Evolutionary conservation across 2,329 filamentous ascomycete genomes (phyloP).

Genomic region (Alternaria ethzedia): DNA sequence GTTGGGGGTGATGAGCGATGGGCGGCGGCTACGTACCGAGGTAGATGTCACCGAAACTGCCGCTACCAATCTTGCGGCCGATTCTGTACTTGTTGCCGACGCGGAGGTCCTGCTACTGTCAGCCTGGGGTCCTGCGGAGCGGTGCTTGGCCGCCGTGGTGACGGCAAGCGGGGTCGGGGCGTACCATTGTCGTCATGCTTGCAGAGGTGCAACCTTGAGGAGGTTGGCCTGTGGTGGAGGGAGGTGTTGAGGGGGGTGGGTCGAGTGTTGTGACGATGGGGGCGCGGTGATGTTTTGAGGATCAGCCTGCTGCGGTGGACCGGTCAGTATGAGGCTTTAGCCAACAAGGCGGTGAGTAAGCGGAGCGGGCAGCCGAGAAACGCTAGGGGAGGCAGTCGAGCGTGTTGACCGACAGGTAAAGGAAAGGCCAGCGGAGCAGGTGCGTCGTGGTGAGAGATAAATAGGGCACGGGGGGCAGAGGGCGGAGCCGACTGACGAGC

Average conservation of each 20-base stretch:
- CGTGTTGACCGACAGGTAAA: constrained; percentile 22
- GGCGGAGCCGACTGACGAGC: constrained; percentile 32
- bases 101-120: constrained; percentile 78
- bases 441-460: constrained; percentile 15
- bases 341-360: constrained; percentile 53
- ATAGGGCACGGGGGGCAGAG: constrained; percentile 24
- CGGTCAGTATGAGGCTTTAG: constrained; percentile 51
- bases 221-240: constrained; percentile 39
- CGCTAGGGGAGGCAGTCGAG: constrained; percentile 26
- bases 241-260: constrained; percentile 14
- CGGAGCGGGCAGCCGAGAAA: constrained; percentile 38
- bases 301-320: constrained; percentile 47
- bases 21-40: constrained; percentile 62
- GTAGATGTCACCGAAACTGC: constrained; percentile 98
- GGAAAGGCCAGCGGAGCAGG: constrained; percentile 19
- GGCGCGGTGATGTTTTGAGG: constrained; percentile 33
- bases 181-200: constrained; percentile 70
- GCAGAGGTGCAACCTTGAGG: constrained; percentile 39
- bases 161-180: constrained; percentile 47
- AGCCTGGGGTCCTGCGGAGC: constrained; percentile 26
- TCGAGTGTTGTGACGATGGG: constrained; percentile 27
- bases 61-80: constrained; percentile 97
- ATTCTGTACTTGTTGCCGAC: constrained; percentile 99
- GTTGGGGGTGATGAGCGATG: neutral
- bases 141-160: constrained; percentile 17